Evolutionary conservation across 129 eudicot genomes (phyloP), one percentile per base, ranked within the genome.

Genomic region (Erigeron canadensis): DNA sequence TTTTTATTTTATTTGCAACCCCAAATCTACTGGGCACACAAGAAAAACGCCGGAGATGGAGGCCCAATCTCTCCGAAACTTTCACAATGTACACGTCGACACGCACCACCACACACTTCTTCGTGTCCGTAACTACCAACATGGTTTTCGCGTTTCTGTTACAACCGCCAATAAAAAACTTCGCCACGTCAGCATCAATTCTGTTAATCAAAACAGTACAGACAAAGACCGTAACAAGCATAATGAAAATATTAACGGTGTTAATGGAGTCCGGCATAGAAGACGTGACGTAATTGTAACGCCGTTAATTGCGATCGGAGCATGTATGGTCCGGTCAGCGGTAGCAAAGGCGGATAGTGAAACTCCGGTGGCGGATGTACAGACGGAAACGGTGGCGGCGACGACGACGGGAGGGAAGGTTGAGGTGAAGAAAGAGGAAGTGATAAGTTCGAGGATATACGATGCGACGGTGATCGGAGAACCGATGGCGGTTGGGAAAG

Each of bases 401-500:
- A 38, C n/a, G 3, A 44, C 43, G 9, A 21, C 74, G 78, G 58
- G 65, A 71, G 71, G 40, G 13, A 73, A 74, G 67, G 86, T 57
- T 51, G 86, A 68, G 81, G 81, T 73, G 77, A 74, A 79, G 81
- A 68, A 79, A 78, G 92, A 82, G 84, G 97, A 84, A 81, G 90
- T 81, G 83, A 64, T 88, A 16, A 86, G 56, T 63, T 85, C 92
- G 82, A 87, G 98, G 87, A 85, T 94, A 12, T 94, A 94, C 37
- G 98, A 94, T 70, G 95, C 98, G 51, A 85, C 92, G 63, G 95
- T 73, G 81, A 94, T 94, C 0, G 98, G 98, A 71, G 98, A 94
- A 79, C 98, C 98, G 44, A 58, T 87, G 95, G 98, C 96, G 71
- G 19, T 94, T 80, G 98, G 98, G 78, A 94, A 94, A 79, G 98